A percentile compares a stretch with the other conserved stretches of the same genome.
These are phyloP conservation scores for Hyaloperonospora arabidopsidis DNA, from an alignment of 352 stramenopile genomes.

Conservation along the genomic window DNA sequence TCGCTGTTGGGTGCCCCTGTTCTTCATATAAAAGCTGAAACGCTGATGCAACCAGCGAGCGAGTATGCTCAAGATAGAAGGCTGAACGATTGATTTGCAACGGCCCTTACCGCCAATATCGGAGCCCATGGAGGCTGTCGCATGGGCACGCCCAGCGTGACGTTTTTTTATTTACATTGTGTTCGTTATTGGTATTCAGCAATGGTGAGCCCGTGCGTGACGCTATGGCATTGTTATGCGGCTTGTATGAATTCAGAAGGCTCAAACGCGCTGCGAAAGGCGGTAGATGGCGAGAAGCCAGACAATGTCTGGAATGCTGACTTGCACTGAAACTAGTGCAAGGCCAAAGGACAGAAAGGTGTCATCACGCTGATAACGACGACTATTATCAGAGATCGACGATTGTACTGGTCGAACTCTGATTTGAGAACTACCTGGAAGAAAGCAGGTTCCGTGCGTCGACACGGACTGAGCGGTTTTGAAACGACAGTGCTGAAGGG, in stretches of 20 bases:
- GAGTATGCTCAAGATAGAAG: background rate
- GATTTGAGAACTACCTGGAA: slow-evolving; percentile 19
- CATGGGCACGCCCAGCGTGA: too few species aligned
- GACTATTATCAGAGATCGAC: too few species aligned
- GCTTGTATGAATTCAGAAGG: too few species aligned
- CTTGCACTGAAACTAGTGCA: slow-evolving; percentile 19
- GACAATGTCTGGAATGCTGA: slow-evolving; percentile 8
- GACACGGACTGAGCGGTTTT: slow-evolving; percentile 7
- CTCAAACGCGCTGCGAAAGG: slow-evolving; percentile 16
- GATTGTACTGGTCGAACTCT: slow-evolving; percentile 6
- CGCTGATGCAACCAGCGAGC: background rate
- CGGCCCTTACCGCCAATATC: too few species aligned
- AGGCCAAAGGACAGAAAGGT: slow-evolving; percentile 2
- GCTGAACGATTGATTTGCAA: too few species aligned
- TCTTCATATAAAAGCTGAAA: background rate
- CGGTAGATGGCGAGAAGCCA: slow-evolving; percentile 12
- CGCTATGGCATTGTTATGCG: too few species aligned
- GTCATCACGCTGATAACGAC: background rate
- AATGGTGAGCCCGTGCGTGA: too few species aligned
- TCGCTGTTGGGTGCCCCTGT: too few species aligned
- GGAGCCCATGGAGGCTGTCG: too few species aligned
- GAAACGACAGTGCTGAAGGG: slow-evolving; percentile 11
- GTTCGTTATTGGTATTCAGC: too few species aligned
- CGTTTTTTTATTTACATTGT: too few species aligned
- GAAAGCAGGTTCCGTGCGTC: slow-evolving; percentile 10